Evolutionary conservation across 257 asterid genomes (phyloP), one percentile per base, ranked within the genome.

Genomic region (Anisodus tanguticus): DNA sequence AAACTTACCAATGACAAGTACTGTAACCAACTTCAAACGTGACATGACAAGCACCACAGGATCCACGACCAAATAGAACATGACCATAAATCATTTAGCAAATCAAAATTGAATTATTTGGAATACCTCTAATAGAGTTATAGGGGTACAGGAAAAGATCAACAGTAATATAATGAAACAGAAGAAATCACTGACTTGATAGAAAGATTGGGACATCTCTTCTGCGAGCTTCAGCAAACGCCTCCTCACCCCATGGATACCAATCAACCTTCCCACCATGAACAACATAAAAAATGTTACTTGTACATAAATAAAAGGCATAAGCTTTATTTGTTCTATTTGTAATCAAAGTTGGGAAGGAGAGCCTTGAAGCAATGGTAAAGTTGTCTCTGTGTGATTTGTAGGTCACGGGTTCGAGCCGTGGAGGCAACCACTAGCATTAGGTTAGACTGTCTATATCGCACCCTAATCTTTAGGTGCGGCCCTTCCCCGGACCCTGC

Each of bases 221-320:
- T 88, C 74, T 91, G 54, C 97, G 93, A 89, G 98, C 99, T 91
- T 91, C 98, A 5, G 91, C 83, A 88, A 96, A 94, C 3, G 98
- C 99, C 90, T 94, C 98, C 84, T 96, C 98, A 2, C 94, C 95
- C 99, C 98, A 94, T n/a, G 98, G 98, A 91, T 92, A 94, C 98
- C 99, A 96, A 83, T 96, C 91, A 83, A 96, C 98, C 98, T 95
- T 86, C 37, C 81, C 68, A 57, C 76, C 26, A 68, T 3, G 26
- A 37, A 68, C n/a, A 37, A 68, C 3, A 53, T 31, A 13, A 68
- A 4, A 37, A 13, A 68, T 0, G 31, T 59, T 59, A n/a, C 16
- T 12, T 13, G 26, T 13, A 16, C 51, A 15, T 8, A 68, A 68
- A 68, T 35, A 68, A 6, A 37, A 68, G n/a, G 76, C 76, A 37